Conservation (phyloP, 495 filamentous ascomycete genomes). For the Lepidopterella palustris region DNA sequence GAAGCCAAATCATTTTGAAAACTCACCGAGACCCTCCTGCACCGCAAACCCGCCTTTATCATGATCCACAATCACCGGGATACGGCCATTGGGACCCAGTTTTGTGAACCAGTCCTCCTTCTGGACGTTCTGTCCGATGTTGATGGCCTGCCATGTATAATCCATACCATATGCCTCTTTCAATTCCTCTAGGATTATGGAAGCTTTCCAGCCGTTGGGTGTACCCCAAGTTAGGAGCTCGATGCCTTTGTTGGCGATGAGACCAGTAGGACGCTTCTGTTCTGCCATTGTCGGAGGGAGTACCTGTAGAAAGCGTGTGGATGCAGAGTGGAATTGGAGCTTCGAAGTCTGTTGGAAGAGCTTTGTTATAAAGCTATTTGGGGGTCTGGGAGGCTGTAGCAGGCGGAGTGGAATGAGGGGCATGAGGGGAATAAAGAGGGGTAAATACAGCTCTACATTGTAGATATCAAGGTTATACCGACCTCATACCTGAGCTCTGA, state of each 20-base stretch:
- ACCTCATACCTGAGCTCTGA: not conserved
- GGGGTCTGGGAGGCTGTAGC: not conserved
- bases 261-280: constrained; percentile 40
- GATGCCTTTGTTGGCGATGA: constrained; percentile 51
- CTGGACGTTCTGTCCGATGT: constrained; percentile 35
- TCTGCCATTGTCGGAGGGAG: constrained; percentile 17
- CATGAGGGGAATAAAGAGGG: not conserved
- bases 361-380: not conserved
- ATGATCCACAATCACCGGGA: constrained; percentile 38
- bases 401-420: not conserved
- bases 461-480: too few relatives aligned
- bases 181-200: constrained; percentile 36
- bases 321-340: constrained; percentile 1
- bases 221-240: constrained; percentile 45
- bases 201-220: constrained; percentile 33
- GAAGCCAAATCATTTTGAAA: not conserved
- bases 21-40: constrained; percentile 28
- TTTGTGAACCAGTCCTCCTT: constrained; percentile 38
- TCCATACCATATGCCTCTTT: constrained; percentile 38
- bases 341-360: not conserved
- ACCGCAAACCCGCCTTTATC: constrained; percentile 34
- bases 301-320: constrained; percentile 13
- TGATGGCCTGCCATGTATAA: constrained; percentile 35
- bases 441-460: not conserved
- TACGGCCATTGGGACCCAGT: constrained; percentile 35